phyloP scores from a whole-genome alignment of 1,284 basidiomycete genomes.

The Ustilago hordei region DNA sequence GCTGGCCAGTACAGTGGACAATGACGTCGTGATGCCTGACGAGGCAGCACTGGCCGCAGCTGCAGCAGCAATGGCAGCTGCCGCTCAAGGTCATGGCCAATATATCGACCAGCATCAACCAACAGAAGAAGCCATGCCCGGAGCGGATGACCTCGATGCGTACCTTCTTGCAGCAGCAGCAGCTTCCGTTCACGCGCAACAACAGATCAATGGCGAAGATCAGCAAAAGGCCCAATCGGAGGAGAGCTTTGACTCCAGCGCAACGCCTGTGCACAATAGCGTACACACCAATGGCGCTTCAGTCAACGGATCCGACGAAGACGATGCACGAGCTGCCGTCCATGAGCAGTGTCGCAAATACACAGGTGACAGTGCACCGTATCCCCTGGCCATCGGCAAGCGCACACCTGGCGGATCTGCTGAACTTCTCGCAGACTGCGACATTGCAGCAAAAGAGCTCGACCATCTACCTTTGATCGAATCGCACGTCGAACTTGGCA shows the following conservation, averaged over 20 bases:
- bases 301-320: slow-evolving; percentile 26
- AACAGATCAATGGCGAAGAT: slow-evolving; percentile 21
- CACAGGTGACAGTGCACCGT: slow-evolving; percentile 32
- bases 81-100: slow-evolving; percentile 21
- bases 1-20: background rate
- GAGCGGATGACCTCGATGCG: slow-evolving; percentile 36
- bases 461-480: slow-evolving; percentile 17
- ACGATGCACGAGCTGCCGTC: slow-evolving; percentile 23
- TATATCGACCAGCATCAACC: slow-evolving; percentile 5
- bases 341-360: slow-evolving; percentile 33
- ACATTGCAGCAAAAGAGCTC: background rate
- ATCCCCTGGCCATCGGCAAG: slow-evolving; percentile 35
- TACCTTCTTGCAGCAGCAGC: slow-evolving; percentile 54
- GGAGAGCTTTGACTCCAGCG: slow-evolving; percentile 20
- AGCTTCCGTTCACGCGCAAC: slow-evolving; percentile 50
- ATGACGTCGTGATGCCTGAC: slow-evolving; percentile 23
- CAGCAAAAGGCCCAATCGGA: slow-evolving; percentile 9
- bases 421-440: slow-evolving; percentile 6
- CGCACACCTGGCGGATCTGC: slow-evolving; percentile 27
- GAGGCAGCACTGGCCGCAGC: slow-evolving; percentile 48
- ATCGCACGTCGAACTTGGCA: slow-evolving; percentile 35
- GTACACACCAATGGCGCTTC: slow-evolving; percentile 29
- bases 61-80: slow-evolving; percentile 49
- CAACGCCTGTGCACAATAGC: slow-evolving; percentile 19
- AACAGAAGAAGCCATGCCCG: background rate